These are phyloP conservation scores for Solidago caesia DNA, from an alignment of 129 eudicot genomes.

Conservation along the genomic window DNA sequence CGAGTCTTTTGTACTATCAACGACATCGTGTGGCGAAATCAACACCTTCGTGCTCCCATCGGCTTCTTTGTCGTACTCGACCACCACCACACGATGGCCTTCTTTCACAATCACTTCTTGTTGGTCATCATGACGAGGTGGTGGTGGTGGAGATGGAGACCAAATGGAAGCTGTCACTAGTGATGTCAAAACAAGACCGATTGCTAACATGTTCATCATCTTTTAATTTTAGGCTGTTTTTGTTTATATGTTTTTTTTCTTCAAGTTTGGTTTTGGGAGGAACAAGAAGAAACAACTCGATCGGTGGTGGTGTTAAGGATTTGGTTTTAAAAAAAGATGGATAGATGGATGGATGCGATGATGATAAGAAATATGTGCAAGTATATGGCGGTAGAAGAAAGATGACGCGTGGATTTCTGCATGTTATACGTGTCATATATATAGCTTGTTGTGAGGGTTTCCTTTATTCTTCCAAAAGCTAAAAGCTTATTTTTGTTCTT, in stretches of 20 bases:
- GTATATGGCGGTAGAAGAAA: constrained; percentile 7
- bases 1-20: neutral
- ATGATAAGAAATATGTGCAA: constrained; percentile 5
- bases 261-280: neutral
- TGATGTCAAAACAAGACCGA: constrained; percentile 48
- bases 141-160: constrained; percentile 40
- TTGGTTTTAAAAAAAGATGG: constrained; percentile 3
- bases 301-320: constrained; percentile 1
- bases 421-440: constrained; percentile 31
- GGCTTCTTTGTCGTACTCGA: constrained; percentile 49
- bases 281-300: neutral
- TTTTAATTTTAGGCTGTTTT: neutral
- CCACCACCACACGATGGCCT: constrained; percentile 61
- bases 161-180: constrained; percentile 44
- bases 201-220: constrained; percentile 67
- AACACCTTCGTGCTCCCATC: constrained; percentile 59
- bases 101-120: constrained; percentile 44
- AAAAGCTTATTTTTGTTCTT: neutral
- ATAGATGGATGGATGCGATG: neutral
- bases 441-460: constrained; percentile 14
- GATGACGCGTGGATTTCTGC: constrained; percentile 33
- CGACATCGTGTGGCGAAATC: constrained; percentile 47
- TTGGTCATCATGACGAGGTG: constrained; percentile 5
- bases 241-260: neutral
- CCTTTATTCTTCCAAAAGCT: constrained; percentile 1